Evolutionary conservation across 805 yeast species (phyloP), one percentile per base, ranked within the genome.

Genomic region (Starmerella floris): DNA sequence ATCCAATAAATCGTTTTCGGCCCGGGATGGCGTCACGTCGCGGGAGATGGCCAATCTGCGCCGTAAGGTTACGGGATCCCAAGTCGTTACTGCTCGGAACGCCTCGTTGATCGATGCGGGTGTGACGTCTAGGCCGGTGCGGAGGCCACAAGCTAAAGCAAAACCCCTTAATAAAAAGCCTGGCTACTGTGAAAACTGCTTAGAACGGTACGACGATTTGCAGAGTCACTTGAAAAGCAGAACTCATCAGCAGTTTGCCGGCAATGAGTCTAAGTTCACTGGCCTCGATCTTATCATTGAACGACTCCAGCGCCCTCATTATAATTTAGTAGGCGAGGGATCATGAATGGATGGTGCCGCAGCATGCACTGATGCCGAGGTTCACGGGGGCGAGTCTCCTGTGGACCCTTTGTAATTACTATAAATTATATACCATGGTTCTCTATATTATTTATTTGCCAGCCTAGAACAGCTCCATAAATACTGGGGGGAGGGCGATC

Each of bases 151-250:
- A 11, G 35, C 40, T 11, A 19, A 30, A 20, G 35, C 37, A 9
- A 40, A 40, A 17, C 42, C 50, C 3, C 35, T 39, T 23, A 35
- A 46, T 26, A 62, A 62, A 39, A 49, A 51, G 42, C 72, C 88
- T 1, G 96, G 96, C 0, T 87, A 83, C 61, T 88, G 98, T 63
- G 98, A 88, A 58, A 88, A 88, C 57, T 88, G 98, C 62, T 68
- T 88, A 21, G 80, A 79, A 46, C 78, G 78, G 57, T 88, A 81
- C 57, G 87, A 81, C 40, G 74, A 75, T 51, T 77, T 85, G 55
- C 82, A 76, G 22, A 82, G 74, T 44, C 98, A 88, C 58, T 72
- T 83, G 32, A 54, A 56, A 23, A 69, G 83, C 21, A 72, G 71
- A 28, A 73, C 77, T 50, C 98, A 88, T 59, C 67, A 80, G 39